Evolutionary conservation across 768 basidiomycete genomes (phyloP).

Genomic region (Saitozyma podzolica): DNA sequence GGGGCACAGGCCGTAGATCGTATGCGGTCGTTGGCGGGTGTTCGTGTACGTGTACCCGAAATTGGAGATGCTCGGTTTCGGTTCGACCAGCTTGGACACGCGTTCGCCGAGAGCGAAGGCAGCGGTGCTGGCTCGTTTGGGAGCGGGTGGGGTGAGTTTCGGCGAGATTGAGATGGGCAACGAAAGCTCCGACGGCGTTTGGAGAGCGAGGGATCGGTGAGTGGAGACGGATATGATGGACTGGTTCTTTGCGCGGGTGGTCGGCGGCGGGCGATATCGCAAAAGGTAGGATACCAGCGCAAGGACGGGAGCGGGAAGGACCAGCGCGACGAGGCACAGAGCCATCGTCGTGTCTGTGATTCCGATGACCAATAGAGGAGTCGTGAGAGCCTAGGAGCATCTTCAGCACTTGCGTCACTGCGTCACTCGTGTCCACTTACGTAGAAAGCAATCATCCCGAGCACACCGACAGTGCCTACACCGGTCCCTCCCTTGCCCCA

Average conservation of each 20-base stretch:
- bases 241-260: slow-evolving; percentile 15
- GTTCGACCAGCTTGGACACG: slow-evolving; percentile 27
- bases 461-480: slow-evolving; percentile 26
- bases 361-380: slow-evolving; percentile 25
- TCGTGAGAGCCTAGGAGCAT: slow-evolving; percentile 18
- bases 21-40: slow-evolving; percentile 18
- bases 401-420: not conserved
- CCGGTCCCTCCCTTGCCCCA: slow-evolving; percentile 31
- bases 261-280: slow-evolving; percentile 18
- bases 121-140: slow-evolving; percentile 13
- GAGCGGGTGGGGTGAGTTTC: slow-evolving; percentile 35
- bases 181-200: slow-evolving; percentile 35
- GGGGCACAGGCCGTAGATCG: slow-evolving; percentile 21
- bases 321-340: slow-evolving; percentile 24
- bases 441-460: slow-evolving; percentile 22
- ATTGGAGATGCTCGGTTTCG: slow-evolving; percentile 35
- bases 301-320: slow-evolving; percentile 25
- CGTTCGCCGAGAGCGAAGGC: slow-evolving; percentile 9
- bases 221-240: slow-evolving; percentile 20
- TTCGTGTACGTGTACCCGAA: slow-evolving; percentile 18
- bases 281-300: slow-evolving; percentile 29
- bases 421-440: slow-evolving; percentile 19
- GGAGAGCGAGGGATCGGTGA: slow-evolving; percentile 37
- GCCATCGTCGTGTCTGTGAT: slow-evolving; percentile 8
- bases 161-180: slow-evolving; percentile 39